Evolutionary conservation across 75 land plant species (phyloP), one percentile per base, ranked within the genome.

Genomic region (Sequoia sempervirens): DNA sequence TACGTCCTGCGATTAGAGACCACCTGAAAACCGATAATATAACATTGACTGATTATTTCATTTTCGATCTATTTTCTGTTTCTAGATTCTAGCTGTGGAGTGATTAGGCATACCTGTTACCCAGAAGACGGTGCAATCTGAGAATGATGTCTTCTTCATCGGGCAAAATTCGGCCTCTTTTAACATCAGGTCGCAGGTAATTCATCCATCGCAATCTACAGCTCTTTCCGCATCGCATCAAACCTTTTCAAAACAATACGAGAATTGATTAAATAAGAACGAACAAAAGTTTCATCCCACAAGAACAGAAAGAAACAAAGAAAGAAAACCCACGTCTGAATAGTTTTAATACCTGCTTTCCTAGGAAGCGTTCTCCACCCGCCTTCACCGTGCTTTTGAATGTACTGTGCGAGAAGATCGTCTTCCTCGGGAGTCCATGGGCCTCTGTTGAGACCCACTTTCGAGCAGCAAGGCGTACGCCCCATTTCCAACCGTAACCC

Each of bases 371-470:
- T 74, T 9, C 91, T 64, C 91, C 90, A 90, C 52, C 76, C 64
- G 54, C 91, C 91, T 84, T 90, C 91, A 0, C 91, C 91, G 41
- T 90, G 87, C 50, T 17, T 50, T 41, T 76, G 64, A 23, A 88
- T 84, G 53, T 88, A 86, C 6, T 81, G 47, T 0, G 53, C 20
- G 30, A 90, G 87, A 46, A 90, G 40, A 50, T 82, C 73, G 43
- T 90, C 91, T 66, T 90, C 91, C 64, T 54, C 74, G n/a, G 85
- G 85, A 28, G 90, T 86, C 91, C 90, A 90, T 32, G 91, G 88
- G 20, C 91, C 91, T 64, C 86, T 85, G 70, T 88, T 88, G 7
- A 90, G 84, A 56, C 90, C 91, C 36, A 43, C 81, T 66, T 88
- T 88, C 41, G 79, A 46, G 47, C 89, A 88, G 68, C 89, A 85